A percentile compares a stretch with the other conserved stretches of the same genome.
phyloP scores from a whole-genome alignment of 2,329 filamentous ascomycete genomes.

The Tolypocladium pustulatum region DNA sequence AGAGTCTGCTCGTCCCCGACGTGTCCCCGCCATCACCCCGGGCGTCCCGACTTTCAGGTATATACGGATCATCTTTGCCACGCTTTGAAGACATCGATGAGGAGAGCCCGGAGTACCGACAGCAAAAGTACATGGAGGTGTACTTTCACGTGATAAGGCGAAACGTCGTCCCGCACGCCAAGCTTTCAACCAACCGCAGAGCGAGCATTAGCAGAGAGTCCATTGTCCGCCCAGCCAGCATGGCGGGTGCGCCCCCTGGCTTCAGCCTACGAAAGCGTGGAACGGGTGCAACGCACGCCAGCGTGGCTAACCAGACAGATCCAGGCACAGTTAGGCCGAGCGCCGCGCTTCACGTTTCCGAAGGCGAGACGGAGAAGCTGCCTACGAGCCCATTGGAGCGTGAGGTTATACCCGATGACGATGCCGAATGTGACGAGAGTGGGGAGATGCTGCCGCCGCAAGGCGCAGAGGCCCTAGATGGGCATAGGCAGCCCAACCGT shows the following conservation, averaged over 20 bases:
- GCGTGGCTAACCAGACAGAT: slow-evolving; percentile 5
- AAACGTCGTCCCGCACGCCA: slow-evolving; percentile 25
- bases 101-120: slow-evolving; percentile 36
- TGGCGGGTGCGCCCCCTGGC: slow-evolving; percentile 12
- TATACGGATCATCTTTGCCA: slow-evolving; percentile 4
- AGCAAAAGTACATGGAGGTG: slow-evolving; percentile 38
- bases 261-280: slow-evolving; percentile 10
- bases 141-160: slow-evolving; percentile 37
- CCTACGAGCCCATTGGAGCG: not conserved
- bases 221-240: not conserved
- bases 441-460: not conserved
- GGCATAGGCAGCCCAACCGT: not conserved
- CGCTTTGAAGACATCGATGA: slow-evolving; percentile 35
- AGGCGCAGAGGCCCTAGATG: not conserved
- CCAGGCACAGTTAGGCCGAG: not conserved
- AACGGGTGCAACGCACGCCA: slow-evolving; percentile 13
- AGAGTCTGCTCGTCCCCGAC: slow-evolving; percentile 10
- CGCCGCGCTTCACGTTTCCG: not conserved
- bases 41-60: not conserved
- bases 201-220: slow-evolving; percentile 12
- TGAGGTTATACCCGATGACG: not conserved
- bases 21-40: slow-evolving; percentile 7
- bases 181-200: slow-evolving; percentile 15
- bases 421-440: slow-evolving; percentile 1
- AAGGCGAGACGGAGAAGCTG: not conserved